Evolutionary conservation across 2,329 filamentous ascomycete genomes (phyloP), one percentile per base, ranked within the genome.

Genomic region (Purpureocillium lavendulum): DNA sequence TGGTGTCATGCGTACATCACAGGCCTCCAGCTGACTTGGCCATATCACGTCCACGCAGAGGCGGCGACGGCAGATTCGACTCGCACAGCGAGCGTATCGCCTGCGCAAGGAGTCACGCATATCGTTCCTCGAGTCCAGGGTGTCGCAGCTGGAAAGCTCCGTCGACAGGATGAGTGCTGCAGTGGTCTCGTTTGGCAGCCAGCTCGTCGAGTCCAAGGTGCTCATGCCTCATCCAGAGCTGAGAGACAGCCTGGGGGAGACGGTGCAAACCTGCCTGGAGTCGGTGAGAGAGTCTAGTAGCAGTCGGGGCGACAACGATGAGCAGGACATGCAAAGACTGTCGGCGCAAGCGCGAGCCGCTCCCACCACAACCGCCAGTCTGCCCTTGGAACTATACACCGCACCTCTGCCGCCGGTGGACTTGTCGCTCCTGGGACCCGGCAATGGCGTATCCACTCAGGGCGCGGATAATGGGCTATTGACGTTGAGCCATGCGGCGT

Each of bases 21-120:
- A n/a, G n/a, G n/a, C n/a, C n/a, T n/a, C n/a, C n/a, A n/a, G n/a
- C n/a, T n/a, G n/a, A n/a, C n/a, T n/a, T n/a, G n/a, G n/a, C n/a
- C n/a, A n/a, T n/a, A n/a, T n/a, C 16, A 21, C 18, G 24, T 14
- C 7, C 21, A 10, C 4, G 15, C 18, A 13, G 8, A 33, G 84
- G 44, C 80, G 86, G 38, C 74, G 86, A 40, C 87, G 84, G 7
- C 86, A 92, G 56, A 88, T 92, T 45, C 77, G 86, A 29, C 71
- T 87, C 42, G 86, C 86, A 1, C 86, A 90, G 56, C 70, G 85
- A 46, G 84, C 84, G 1, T 90, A 92, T 54, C 76, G 86, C 11
- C 75, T 80, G 52, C 77, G 86, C 32, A 90, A 90, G 61, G 86
- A 90, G 55, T 80, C 72, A 16, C 82, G 82, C 2, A 87, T 90